Conservation (phyloP, 164 flowering plant genomes). For the Nelumbo lutea region DNA sequence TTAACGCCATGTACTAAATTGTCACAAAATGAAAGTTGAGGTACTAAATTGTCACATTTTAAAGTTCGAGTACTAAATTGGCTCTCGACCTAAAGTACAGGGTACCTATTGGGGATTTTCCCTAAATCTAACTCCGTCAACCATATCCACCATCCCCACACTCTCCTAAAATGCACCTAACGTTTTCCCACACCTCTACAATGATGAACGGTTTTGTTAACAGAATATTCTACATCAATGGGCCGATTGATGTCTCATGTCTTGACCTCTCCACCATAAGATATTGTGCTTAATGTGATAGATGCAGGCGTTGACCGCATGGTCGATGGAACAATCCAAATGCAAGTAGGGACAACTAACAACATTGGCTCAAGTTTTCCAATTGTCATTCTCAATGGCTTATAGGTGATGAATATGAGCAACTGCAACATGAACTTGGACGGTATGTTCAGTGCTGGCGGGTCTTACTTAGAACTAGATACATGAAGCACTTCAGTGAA, state of each 20-base stretch:
- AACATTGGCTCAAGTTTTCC: conserved; percentile 21
- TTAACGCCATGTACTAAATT: too few species aligned
- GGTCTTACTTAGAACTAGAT: conserved; percentile 17
- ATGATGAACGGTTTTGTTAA: too few species aligned
- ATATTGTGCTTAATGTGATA: conserved; percentile 58
- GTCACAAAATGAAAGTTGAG: too few species aligned
- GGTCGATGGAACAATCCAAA: conserved; percentile 35
- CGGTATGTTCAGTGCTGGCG: conserved; percentile 48
- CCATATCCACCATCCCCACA: too few species aligned
- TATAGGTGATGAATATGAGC: conserved; percentile 84
- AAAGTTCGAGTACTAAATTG: too few species aligned
- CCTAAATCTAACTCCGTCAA: too few species aligned
- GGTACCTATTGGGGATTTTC: too few species aligned
- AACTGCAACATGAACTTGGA: conserved; percentile 61
- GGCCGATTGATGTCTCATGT: conserved; percentile 21
- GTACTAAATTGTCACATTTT: too few species aligned
- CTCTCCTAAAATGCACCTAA: too few species aligned
- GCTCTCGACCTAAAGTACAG: too few species aligned
- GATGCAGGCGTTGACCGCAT: background rate
- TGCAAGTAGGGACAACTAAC: conserved; percentile 63
- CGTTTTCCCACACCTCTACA: too few species aligned
- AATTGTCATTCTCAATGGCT: conserved; percentile 75
- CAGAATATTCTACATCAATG: conserved; percentile 44
- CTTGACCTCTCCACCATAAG: conserved; percentile 74
- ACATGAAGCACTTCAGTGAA: conserved; percentile 11